Evolutionary conservation across 208 protist species (phyloP), one percentile per base, ranked within the genome.

Genomic region (Endotrypanum monterogeii): DNA sequence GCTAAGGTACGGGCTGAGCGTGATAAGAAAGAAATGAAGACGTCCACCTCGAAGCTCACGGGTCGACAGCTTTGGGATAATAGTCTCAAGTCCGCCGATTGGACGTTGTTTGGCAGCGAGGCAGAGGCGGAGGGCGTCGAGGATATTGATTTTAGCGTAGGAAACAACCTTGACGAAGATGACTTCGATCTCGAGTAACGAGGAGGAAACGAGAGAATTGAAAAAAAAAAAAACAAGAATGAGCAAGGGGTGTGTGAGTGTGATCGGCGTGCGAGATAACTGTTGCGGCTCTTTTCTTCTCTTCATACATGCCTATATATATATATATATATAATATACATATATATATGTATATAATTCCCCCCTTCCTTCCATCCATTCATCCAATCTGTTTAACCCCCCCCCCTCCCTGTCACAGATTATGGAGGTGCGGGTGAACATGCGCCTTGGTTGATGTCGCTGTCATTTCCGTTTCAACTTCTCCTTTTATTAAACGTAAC

Each of bases 51-150:
- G n/a, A 95, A 94, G 72, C 85, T 97, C 41, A 89, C 87, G n/a
- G 93, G 93, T 30, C 74, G 88, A 32, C 90, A 95, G 83, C 77
- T 97, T 71, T 97, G 93, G 93, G 93, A 95, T 73, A 88, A 73
- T 61, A 89, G 89, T 32, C 78, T 97, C 35, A 83, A 84, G 68
- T 80, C 75, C 30, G 81, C 90, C 0, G 93, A 97, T 62, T 97
- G 93, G 93, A 85, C 88, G 3, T 80, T 97, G 30, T 97, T 97
- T 79, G 79, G 68, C 9, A 79, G 54, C 9, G 87, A 86, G 20
- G 75, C 25, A 16, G 83, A 74, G 25, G 83, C 82, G 16, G 90
- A 88, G n/a, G 88, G 67, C 28, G 93, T 74, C 39, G 89, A 92
- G 60, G 88, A 95, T 70, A 88, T 92, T 8, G 90, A 94, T 71